A percentile compares a stretch with the other conserved stretches of the same genome.
phyloP scores from a whole-genome alignment of 805 yeast genomes.

The Candida golubevii region DNA sequence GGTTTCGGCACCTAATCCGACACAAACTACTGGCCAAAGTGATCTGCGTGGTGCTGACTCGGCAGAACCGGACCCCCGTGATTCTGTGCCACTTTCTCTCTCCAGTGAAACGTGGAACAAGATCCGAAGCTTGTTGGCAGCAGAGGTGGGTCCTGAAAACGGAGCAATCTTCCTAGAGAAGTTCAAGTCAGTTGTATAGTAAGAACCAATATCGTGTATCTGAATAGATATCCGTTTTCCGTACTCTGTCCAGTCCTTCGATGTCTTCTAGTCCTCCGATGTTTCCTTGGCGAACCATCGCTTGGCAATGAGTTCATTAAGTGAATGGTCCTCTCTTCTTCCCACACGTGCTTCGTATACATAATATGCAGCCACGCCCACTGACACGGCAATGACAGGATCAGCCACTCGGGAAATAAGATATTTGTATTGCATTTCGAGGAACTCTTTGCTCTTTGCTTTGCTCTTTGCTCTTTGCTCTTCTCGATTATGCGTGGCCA shows the following conservation, averaged over 20 bases:
- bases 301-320: conserved; percentile 48
- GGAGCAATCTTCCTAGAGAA: conserved; percentile 27
- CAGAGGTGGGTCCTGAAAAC: conserved; percentile 25
- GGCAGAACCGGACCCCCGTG: conserved; percentile 4
- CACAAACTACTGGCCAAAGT: not conserved
- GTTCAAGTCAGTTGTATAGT: conserved; percentile 15
- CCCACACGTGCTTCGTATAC: conserved; percentile 57
- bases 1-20: conserved; percentile 16
- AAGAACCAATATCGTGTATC: not conserved
- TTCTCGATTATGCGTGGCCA: too few species aligned
- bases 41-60: not conserved
- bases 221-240: not conserved
- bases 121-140: conserved; percentile 31
- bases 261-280: not conserved
- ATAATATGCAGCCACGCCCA: conserved; percentile 63
- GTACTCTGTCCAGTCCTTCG: not conserved
- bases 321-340: conserved; percentile 54
- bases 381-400: conserved; percentile 57
- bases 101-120: conserved; percentile 41
- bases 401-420: conserved; percentile 53
- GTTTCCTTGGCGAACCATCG: conserved; percentile 7
- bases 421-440: conserved; percentile 39
- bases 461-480: too few species aligned
- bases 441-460: not conserved
- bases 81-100: conserved; percentile 8